phyloP scores from a whole-genome alignment of 2,329 filamentous ascomycete genomes.

The Alternaria sp. region DNA sequence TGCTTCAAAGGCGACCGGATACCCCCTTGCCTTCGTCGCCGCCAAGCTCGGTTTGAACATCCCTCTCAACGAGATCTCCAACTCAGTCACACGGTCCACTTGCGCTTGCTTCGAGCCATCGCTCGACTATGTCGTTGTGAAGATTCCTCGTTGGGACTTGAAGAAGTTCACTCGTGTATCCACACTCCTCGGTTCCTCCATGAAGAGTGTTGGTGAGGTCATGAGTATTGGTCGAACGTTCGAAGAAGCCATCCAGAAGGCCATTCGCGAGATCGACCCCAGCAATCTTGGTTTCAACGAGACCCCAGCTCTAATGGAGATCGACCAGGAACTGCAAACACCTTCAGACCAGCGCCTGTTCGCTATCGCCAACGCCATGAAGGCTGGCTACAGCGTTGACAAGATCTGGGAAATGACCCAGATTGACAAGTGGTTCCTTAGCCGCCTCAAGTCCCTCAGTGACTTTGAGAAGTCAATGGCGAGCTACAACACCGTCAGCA shows the following conservation, averaged over 20 bases:
- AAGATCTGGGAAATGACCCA: conserved; percentile 98
- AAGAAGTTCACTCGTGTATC: conserved; percentile 99
- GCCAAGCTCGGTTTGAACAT: conserved; percentile 96
- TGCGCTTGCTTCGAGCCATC: conserved; percentile 99
- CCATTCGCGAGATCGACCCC: conserved; percentile 92
- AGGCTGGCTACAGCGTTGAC: conserved; percentile 88
- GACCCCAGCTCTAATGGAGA: conserved; percentile 84
- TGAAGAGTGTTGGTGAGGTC: conserved; percentile 99
- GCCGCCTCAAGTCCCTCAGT: conserved; percentile 87
- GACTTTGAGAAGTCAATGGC: conserved; percentile 85
- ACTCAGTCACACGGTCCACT: conserved; percentile 93
- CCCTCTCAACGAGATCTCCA: conserved; percentile 93
- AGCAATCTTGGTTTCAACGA: conserved; percentile 95
- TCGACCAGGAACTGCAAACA: conserved; percentile 94
- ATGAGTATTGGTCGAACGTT: conserved; percentile 98
- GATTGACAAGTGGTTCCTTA: conserved; percentile 98
- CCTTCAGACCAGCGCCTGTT: conserved; percentile 97
- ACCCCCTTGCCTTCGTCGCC: conserved; percentile 93
- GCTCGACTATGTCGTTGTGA: conserved; percentile 96
- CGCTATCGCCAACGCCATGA: conserved; percentile 97
- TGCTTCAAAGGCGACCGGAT: conserved; percentile 96
- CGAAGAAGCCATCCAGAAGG: conserved; percentile 98
- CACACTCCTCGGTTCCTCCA: conserved; percentile 92
- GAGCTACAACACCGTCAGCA: conserved; percentile 70
- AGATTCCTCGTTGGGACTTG: conserved; percentile 98